phyloP scores from a whole-genome alignment of 208 protist species.

The Herpetomonas muscarum region DNA sequence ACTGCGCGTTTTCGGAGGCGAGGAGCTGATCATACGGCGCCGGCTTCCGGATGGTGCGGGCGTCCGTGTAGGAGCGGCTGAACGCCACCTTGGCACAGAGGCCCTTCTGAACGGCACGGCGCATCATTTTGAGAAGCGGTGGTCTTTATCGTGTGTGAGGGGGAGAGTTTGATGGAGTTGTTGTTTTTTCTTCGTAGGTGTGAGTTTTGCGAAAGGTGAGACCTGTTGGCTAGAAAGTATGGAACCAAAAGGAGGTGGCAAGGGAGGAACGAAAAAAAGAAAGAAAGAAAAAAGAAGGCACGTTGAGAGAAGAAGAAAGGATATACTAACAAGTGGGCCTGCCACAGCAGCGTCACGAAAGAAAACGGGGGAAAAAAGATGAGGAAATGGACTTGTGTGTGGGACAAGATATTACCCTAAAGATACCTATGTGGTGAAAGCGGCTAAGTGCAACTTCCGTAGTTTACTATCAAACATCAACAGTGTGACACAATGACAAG shows the following conservation, averaged over 20 bases:
- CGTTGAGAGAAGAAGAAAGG: background rate
- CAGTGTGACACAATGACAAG: too few relatives aligned
- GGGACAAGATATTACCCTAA: conserved; percentile 4
- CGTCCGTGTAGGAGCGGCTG: conserved; percentile 61
- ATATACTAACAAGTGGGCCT: too few relatives aligned
- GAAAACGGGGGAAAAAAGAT: background rate
- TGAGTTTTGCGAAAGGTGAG: background rate
- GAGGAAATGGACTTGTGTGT: background rate
- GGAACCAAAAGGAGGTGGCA: conserved; percentile 8
- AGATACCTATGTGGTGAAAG: conserved; percentile 2
- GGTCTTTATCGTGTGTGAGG: too few relatives aligned
- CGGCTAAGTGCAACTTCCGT: too few relatives aligned
- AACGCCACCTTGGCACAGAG: background rate
- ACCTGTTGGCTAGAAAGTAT: too few relatives aligned
- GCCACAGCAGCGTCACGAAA: too few relatives aligned
- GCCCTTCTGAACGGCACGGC: conserved; percentile 32
- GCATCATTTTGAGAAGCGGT: conserved; percentile 58
- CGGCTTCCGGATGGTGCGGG: conserved; percentile 72
- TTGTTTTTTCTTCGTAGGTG: too few relatives aligned
- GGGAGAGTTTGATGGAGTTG: too few relatives aligned
- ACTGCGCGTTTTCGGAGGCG: conserved; percentile 59
- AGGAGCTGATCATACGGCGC: conserved; percentile 75
- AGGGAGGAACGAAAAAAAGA: conserved; percentile 13
- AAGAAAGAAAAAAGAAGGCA: conserved; percentile 8
- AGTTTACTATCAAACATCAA: too few relatives aligned